Conservation (phyloP, 371 early-diverging fungal species). For the Zychaea mexicana region DNA sequence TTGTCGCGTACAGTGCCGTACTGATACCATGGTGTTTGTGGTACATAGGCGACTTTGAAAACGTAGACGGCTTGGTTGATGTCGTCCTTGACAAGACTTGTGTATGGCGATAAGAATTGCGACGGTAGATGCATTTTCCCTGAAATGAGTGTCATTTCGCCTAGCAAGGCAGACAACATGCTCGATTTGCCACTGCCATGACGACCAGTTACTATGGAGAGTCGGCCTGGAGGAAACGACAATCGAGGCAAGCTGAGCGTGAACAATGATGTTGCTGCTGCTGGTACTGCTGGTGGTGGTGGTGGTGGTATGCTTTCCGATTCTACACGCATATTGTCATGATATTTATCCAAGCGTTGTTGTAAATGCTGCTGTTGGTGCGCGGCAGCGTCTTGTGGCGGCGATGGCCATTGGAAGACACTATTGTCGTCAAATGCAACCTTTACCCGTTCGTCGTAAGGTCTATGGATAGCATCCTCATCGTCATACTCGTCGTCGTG, state of each 20-base stretch:
- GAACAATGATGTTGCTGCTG: conserved; percentile 9
- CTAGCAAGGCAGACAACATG: conserved; percentile 69
- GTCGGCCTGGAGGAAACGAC: conserved; percentile 56
- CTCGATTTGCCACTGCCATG: conserved; percentile 70
- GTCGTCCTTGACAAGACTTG: conserved; percentile 23
- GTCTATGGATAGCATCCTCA: background rate
- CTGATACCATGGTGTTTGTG: conserved; percentile 83
- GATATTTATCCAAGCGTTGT: background rate
- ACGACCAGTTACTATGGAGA: conserved; percentile 66
- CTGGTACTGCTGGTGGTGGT: background rate
- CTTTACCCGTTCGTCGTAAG: conserved; percentile 20
- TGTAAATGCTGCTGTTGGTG: too few relatives aligned
- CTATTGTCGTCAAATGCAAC: conserved; percentile 21
- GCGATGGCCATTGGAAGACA: conserved; percentile 28
- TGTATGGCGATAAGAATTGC: conserved; percentile 14
- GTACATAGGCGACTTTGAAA: conserved; percentile 65
- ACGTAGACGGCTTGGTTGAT: conserved; percentile 14
- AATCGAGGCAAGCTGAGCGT: conserved; percentile 27
- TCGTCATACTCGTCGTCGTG: conserved; percentile 6
- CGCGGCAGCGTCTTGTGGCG: background rate
- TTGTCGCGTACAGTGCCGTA: conserved; percentile 81
- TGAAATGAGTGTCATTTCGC: conserved; percentile 54
- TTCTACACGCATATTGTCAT: background rate
- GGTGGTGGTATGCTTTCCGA: background rate
- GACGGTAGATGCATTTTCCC: conserved; percentile 52